Percentiles rank a stretch among this genome's conserved stretches.
phyloP scores from a whole-genome alignment of 192 early-diverging fungal genomes.

The Backusella psychrophila region DNA sequence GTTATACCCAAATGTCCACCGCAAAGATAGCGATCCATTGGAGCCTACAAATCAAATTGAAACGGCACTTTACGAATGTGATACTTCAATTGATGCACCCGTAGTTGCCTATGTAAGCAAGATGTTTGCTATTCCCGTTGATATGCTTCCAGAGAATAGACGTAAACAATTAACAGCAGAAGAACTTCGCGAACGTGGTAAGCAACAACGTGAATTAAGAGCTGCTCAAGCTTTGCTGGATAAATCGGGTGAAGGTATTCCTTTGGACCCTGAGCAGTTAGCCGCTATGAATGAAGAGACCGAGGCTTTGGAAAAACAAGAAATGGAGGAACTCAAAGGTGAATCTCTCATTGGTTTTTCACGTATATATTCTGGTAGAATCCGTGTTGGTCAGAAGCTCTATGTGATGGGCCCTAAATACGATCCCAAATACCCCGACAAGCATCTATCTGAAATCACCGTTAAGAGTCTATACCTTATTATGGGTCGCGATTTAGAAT shows the following conservation, averaged over 20 bases:
- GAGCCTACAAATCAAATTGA: constrained; percentile 61
- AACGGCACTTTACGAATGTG: constrained; percentile 74
- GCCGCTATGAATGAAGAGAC: constrained; percentile 33
- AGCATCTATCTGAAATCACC: constrained; percentile 66
- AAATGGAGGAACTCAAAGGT: constrained; percentile 34
- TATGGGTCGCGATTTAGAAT: constrained; percentile 94
- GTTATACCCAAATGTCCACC: constrained; percentile 55
- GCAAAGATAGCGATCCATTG: constrained; percentile 30
- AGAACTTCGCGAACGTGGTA: constrained; percentile 81
- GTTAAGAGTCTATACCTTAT: constrained; percentile 86
- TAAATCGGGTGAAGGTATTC: constrained; percentile 29
- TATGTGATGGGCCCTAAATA: constrained; percentile 95
- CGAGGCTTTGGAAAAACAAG: constrained; percentile 37
- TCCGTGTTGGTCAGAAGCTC: constrained; percentile 82
- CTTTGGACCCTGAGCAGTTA: constrained; percentile 9
- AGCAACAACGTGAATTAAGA: constrained; percentile 40
- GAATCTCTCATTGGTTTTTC: constrained; percentile 90
- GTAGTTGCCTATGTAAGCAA: constrained; percentile 90
- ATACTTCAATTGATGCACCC: constrained; percentile 56
- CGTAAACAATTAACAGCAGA: constrained; percentile 77
- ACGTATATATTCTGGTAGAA: constrained; percentile 88
- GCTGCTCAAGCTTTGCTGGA: constrained; percentile 22
- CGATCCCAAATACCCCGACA: constrained; percentile 58
- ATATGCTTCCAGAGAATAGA: constrained; percentile 71
- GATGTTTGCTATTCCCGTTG: constrained; percentile 83